Evolutionary conservation across 108 stramenopile genomes (phyloP), one percentile per base, ranked within the genome.

Genomic region (Epipyxis sp.): DNA sequence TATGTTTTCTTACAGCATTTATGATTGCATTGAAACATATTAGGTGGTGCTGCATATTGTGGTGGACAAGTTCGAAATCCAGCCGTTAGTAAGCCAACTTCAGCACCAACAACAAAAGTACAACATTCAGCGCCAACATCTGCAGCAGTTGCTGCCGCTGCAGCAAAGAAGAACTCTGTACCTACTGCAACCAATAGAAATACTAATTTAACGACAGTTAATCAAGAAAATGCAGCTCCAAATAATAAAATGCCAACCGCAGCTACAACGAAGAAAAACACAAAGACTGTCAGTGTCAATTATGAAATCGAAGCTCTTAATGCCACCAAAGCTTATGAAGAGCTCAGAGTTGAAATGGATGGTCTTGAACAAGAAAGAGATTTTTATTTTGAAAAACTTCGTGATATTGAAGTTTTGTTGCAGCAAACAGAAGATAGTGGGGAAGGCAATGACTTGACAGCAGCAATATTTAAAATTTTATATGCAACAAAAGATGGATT

Each of bases 331-430:
- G 30, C 76, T 25, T 44, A 71, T 0, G 59, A 59, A 16, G 81
- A 81, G n/a, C 45, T 84, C 0, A 34, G 50, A 16, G 25, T 25
- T 32, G 69, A 72, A 25, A 40, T 84, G 1, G 78, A 82, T 50
- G 79, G 69, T 35, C 29, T 81, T 41, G 86, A 84, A 69, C 30
- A 77, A 59, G 89, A 90, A 82, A 68, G 89, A 41, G 94, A 99
- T 77, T 98, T 98, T 79, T 99, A 99, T 83, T 97, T 97, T 80
- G 89, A 93, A 34, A 99, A 99, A 82, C 86, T 99, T 35, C 81
- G 95, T 42, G 93, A 91, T 39, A 86, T 98, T 50, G 97, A 97
- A 82, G 82, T 93, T 37, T 88, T 95, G 88, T 78, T 97, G 76
- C 94, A 95, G 81, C 41, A 74, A 6, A 29, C 25, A 10, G 88